A percentile compares a stretch with the other conserved stretches of the same genome.
Conservation (phyloP, 305 asterid genomes). For the Fraxinus angustifolia region DNA sequence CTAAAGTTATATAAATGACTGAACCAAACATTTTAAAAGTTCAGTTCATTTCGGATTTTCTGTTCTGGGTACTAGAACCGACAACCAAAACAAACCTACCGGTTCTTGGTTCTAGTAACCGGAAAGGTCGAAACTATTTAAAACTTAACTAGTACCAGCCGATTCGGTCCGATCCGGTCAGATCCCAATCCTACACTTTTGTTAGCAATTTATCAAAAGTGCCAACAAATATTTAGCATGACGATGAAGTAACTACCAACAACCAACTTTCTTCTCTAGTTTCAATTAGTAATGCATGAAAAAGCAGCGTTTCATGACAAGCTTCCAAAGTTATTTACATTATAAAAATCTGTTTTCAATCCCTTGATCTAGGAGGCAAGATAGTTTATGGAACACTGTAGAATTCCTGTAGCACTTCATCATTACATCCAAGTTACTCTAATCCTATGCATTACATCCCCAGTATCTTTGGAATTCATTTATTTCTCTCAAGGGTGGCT, state of each 20-base stretch:
- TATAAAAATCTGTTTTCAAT: not conserved
- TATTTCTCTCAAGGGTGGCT: not conserved
- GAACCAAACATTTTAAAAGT: not conserved
- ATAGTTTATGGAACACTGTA: not conserved
- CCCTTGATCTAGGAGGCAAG: not conserved
- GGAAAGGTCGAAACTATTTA: not conserved
- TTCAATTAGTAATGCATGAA: not conserved
- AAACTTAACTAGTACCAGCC: not conserved
- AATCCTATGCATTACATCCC: not conserved
- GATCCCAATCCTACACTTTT: not conserved
- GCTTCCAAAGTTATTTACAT: not conserved
- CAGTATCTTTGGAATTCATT: not conserved
- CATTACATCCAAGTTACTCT: not conserved
- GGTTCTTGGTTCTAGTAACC: not conserved
- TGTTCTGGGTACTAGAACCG: not conserved
- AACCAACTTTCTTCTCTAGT: not conserved
- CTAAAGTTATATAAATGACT: not conserved
- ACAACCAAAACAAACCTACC: not conserved
- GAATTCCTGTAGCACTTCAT: not conserved
- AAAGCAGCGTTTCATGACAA: not conserved
- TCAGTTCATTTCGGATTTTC: not conserved
- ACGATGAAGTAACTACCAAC: not conserved
- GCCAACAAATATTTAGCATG: not conserved
- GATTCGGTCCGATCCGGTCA: not conserved
- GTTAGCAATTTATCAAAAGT: not conserved